Evolutionary conservation across 2,329 filamentous ascomycete species (phyloP).

Genomic region (Plectosphaerella plurivora): DNA sequence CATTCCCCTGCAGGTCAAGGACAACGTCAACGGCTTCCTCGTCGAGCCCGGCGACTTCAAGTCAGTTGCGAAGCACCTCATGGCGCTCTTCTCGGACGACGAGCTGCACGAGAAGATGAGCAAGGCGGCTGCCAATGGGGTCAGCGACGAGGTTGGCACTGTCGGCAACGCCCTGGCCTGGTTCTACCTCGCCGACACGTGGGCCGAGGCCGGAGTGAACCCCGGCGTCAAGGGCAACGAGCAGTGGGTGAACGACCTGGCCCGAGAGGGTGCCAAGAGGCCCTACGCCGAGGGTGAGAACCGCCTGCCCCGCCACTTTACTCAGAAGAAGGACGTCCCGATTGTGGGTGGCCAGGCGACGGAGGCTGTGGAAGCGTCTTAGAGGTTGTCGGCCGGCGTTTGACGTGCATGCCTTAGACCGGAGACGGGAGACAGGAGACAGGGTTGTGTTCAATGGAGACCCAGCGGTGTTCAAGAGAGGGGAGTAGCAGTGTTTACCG

Average conservation of each 20-base stretch:
- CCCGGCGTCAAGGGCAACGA: constrained; percentile 52
- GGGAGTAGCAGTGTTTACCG: too few relatives aligned
- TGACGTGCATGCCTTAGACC: too few relatives aligned
- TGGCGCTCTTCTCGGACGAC: constrained; percentile 61
- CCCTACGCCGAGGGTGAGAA: constrained; percentile 57
- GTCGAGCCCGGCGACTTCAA: constrained; percentile 67
- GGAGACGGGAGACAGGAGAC: too few relatives aligned
- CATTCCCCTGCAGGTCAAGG: constrained; percentile 72
- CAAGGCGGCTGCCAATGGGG: constrained; percentile 56
- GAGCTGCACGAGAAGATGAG: constrained; percentile 64
- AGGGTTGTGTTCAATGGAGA: too few relatives aligned
- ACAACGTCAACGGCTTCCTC: constrained; percentile 68
- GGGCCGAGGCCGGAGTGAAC: constrained; percentile 48
- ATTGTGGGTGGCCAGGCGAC: background rate
- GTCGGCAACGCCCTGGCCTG: constrained; percentile 73
- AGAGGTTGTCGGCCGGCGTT: too few relatives aligned
- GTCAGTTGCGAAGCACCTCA: constrained; percentile 63
- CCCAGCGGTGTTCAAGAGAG: too few relatives aligned
- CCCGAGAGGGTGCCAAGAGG: constrained; percentile 57
- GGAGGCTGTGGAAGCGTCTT: background rate
- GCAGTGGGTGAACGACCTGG: constrained; percentile 71
- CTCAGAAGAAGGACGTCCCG: constrained; percentile 20
- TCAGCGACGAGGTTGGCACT: constrained; percentile 78
- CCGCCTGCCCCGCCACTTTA: constrained; percentile 48
- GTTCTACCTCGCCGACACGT: constrained; percentile 71